These are phyloP conservation scores for Stephania japonica DNA, from an alignment of 164 flowering plant species.

Conservation along the genomic window DNA sequence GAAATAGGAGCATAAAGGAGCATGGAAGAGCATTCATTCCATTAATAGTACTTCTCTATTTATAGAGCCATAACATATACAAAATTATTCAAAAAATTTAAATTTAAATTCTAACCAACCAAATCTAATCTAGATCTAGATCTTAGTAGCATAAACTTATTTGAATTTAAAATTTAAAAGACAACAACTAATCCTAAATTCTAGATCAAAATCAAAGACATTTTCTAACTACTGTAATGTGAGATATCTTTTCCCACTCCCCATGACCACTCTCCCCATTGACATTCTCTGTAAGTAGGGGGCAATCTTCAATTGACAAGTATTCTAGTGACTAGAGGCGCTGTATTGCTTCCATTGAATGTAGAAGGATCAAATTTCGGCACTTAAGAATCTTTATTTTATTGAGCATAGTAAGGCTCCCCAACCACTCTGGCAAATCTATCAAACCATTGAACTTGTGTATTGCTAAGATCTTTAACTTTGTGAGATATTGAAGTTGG, in stretches of 20 bases:
- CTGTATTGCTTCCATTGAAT: background rate
- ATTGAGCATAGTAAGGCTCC: conserved; percentile 11
- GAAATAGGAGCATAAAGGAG: no score
- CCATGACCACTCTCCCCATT: background rate
- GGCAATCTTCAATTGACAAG: background rate
- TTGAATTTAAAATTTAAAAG: no score
- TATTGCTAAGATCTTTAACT: background rate
- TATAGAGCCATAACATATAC: no score
- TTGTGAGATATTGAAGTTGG: background rate
- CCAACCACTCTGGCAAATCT: conserved; percentile 21
- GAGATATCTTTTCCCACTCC: background rate
- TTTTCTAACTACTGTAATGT: background rate
- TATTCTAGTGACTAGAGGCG: background rate
- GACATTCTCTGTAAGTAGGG: background rate
- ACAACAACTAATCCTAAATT: no score
- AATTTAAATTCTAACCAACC: no score
- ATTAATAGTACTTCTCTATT: no score
- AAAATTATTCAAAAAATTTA: no score
- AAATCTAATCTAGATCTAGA: no score
- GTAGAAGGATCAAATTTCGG: conserved; percentile 11
- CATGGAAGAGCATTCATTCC: no score
- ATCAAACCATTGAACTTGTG: background rate
- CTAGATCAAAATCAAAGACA: no score
- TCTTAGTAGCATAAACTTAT: no score
- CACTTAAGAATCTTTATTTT: conserved; percentile 12